These are phyloP conservation scores for Stephania japonica DNA, from an alignment of 164 flowering plant species.

Conservation along the genomic window DNA sequence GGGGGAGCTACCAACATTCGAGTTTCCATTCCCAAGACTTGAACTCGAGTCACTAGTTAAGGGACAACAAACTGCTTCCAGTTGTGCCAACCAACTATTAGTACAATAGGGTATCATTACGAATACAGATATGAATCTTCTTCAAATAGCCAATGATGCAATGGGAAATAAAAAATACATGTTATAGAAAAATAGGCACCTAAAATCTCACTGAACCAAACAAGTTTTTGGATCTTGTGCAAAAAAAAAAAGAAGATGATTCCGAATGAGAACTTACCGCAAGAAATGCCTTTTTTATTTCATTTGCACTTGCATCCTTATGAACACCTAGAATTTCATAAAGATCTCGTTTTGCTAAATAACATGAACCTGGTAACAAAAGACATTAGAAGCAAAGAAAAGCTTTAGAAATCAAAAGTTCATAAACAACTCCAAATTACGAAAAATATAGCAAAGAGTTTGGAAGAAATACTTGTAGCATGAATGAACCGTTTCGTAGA, in stretches of 20 bases:
- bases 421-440: background rate
- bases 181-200: too few species aligned
- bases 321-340: constrained; percentile 76
- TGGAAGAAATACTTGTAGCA: constrained; percentile 45
- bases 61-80: too few species aligned
- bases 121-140: too few species aligned
- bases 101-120: too few species aligned
- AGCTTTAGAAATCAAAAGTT: background rate
- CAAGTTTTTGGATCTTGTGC: background rate
- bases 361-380: constrained; percentile 30
- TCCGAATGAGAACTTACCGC: constrained; percentile 31
- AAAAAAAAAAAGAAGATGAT: background rate
- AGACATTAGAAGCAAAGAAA: background rate
- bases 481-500: constrained; percentile 40
- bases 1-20: too few species aligned
- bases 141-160: too few species aligned
- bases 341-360: constrained; percentile 36
- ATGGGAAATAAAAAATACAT: background rate
- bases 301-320: constrained; percentile 56
- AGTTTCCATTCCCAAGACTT: too few species aligned
- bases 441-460: background rate
- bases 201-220: background rate
- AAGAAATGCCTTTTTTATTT: constrained; percentile 86
- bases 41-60: too few species aligned
- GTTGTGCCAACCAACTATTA: too few species aligned